Evolutionary conservation across 768 basidiomycete species (phyloP).

Genomic region (Rossbeevera mucosa): DNA sequence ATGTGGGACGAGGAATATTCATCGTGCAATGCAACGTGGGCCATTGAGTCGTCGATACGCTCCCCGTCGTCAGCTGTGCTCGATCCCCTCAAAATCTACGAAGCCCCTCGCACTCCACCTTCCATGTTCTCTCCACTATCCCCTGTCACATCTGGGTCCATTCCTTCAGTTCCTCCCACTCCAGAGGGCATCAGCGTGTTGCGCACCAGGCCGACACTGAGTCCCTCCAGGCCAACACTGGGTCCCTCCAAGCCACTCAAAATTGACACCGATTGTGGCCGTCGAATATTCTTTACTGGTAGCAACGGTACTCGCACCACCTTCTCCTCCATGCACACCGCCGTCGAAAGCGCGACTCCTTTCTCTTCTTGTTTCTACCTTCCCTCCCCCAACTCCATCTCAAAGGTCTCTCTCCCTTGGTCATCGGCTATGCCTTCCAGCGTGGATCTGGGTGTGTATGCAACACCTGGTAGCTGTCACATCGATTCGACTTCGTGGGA

Average conservation of each 20-base stretch:
- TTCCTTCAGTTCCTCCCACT: slow-evolving; percentile 51
- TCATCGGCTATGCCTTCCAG: slow-evolving; percentile 35
- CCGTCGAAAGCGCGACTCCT: slow-evolving; percentile 57
- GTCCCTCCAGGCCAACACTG: slow-evolving; percentile 33
- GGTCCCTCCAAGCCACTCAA: slow-evolving; percentile 44
- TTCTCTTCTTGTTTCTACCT: slow-evolving; percentile 57
- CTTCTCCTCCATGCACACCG: slow-evolving; percentile 70
- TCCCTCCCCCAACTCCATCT: slow-evolving; percentile 39
- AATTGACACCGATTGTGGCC: slow-evolving; percentile 51
- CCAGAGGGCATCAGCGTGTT: slow-evolving; percentile 48
- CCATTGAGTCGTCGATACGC: slow-evolving; percentile 47
- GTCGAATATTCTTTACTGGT: slow-evolving; percentile 34
- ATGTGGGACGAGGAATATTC: slow-evolving; percentile 35
- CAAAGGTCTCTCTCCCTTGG: slow-evolving; percentile 34
- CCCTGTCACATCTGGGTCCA: slow-evolving; percentile 35
- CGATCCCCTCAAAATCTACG: slow-evolving; percentile 39
- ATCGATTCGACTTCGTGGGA: slow-evolving; percentile 49
- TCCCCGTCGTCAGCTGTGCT: slow-evolving; percentile 38
- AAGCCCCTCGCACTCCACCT: slow-evolving; percentile 46
- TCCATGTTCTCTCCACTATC: slow-evolving; percentile 48
- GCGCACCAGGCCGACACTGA: slow-evolving; percentile 33
- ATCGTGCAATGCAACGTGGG: slow-evolving; percentile 53
- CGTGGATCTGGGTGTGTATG: slow-evolving; percentile 36
- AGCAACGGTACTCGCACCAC: slow-evolving; percentile 43
- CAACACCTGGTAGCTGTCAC: slow-evolving; percentile 44